These are phyloP conservation scores for Zygotorulaspora chibaensis DNA, from an alignment of 805 yeast genomes.

Conservation along the genomic window DNA sequence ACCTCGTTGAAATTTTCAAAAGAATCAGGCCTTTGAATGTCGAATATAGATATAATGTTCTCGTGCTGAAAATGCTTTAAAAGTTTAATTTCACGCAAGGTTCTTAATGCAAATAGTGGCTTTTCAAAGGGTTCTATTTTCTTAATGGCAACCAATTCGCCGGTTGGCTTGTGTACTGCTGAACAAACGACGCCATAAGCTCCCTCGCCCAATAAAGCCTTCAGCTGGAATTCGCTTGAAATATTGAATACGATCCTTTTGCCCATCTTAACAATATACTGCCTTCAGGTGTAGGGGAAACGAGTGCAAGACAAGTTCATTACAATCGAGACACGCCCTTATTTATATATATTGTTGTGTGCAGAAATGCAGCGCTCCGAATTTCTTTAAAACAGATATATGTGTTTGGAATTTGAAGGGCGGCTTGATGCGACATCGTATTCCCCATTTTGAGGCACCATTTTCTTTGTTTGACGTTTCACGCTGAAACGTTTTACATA, in stretches of 20 bases:
- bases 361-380: neutral
- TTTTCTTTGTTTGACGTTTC: neutral
- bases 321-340: neutral
- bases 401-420: too few species aligned
- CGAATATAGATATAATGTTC: conserved; percentile 84
- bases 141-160: conserved; percentile 89
- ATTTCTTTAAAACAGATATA: neutral
- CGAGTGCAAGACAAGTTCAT: neutral
- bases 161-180: conserved; percentile 80
- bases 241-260: conserved; percentile 68
- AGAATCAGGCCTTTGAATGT: conserved; percentile 77
- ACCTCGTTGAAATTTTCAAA: conserved; percentile 81
- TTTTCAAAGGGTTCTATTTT: conserved; percentile 91
- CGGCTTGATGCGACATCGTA: neutral
- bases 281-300: neutral
- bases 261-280: conserved; percentile 30
- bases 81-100: conserved; percentile 83
- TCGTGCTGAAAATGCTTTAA: conserved; percentile 90
- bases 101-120: conserved; percentile 81
- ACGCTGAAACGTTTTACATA: neutral
- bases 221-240: conserved; percentile 78
- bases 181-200: conserved; percentile 94
- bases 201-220: conserved; percentile 88
- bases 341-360: neutral
- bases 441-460: neutral